Base-by-base conservation (phyloP, 805 yeast species). In the Tetrapisispora iriomotensis region DNA sequence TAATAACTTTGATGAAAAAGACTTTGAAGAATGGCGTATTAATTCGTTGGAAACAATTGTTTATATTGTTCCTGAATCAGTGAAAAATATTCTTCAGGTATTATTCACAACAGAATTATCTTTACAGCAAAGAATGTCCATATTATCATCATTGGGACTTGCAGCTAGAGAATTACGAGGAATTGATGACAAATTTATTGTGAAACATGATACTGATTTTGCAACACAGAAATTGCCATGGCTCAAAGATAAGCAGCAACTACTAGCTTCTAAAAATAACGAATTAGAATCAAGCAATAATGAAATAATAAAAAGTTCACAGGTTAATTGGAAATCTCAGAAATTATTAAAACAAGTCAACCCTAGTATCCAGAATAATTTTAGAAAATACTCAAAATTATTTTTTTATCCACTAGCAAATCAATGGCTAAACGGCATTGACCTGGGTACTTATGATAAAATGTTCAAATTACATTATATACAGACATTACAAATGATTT, bases 51-150 rank as follows among this genome's bases (percentile, higher is more conserved):
- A 80, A 6, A 75, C 92, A 2, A 65, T 85, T 1, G 62, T 83
- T 14, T 77, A 72, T 0, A 65, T 77, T 0, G 67, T 67, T 35
- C 76, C 85, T 0, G 52, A 62, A 1, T 66, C 69, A 21, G 53
- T 78, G 0, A 46, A 60, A 0, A 50, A 56, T 8, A 48, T 61
- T 6, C 49, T 73, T 29, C 53, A 65, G 21, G 56, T 79, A 14
- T 62, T 87, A 14, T 63, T 75, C 26, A 66, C 71, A 0, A 87
- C 88, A 0, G 98, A 90, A 51, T 75, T 81, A 45, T 85, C 95
- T 0, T 56, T 92, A 15, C 92, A 82, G 44, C 88, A 80, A 43
- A 61, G 97, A 35, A 67, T 88, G 61, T 62, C 74, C 22, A 66
- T 88, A 8, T 58, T 92, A 15, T 74, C 88, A 4, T 64, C 83